Evolutionary conservation across 306 rosid genomes (phyloP).

Genomic region (Pachyrhizus erosus): DNA sequence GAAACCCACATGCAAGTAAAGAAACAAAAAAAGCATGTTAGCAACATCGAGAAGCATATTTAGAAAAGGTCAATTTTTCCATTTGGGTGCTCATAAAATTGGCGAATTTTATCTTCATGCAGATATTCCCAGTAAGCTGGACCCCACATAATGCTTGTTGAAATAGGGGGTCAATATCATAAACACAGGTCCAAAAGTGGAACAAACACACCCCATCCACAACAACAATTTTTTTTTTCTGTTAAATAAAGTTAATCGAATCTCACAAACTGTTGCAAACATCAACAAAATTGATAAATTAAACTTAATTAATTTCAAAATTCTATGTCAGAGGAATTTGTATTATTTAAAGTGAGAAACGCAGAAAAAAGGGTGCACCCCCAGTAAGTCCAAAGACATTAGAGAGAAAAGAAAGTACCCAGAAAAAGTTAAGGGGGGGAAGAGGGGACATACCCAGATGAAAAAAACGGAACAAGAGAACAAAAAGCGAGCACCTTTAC

Average conservation of each 20-base stretch:
- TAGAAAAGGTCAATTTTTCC: conserved; percentile 30
- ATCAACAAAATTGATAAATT: conserved; percentile 34
- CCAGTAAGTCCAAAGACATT: conserved; percentile 25
- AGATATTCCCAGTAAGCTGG: conserved; percentile 46
- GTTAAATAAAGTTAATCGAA: background rate
- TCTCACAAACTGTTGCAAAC: conserved; percentile 3
- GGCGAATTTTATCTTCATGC: conserved; percentile 42
- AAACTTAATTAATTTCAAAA: conserved; percentile 9
- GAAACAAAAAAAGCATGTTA: conserved; percentile 37
- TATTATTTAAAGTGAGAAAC: conserved; percentile 36
- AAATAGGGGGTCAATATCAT: conserved; percentile 27
- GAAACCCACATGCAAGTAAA: conserved; percentile 37
- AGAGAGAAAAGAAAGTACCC: conserved; percentile 39
- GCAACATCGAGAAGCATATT: conserved; percentile 47
- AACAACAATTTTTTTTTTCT: background rate
- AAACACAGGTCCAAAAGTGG: conserved; percentile 31
- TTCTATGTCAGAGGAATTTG: conserved; percentile 6
- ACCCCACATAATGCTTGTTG: conserved; percentile 42
- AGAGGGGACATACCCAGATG: conserved; percentile 47
- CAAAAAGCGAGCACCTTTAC: conserved; percentile 60
- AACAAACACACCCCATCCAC: conserved; percentile 20
- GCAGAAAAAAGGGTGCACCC: conserved; percentile 30
- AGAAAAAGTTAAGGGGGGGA: conserved; percentile 38
- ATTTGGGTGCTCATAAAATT: conserved; percentile 42
- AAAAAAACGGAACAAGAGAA: conserved; percentile 34